A percentile compares a stretch with the other conserved stretches of the same genome.
These are phyloP conservation scores for Moniliella sp. DNA, from an alignment of 1,284 basidiomycete species.

Conservation along the genomic window DNA sequence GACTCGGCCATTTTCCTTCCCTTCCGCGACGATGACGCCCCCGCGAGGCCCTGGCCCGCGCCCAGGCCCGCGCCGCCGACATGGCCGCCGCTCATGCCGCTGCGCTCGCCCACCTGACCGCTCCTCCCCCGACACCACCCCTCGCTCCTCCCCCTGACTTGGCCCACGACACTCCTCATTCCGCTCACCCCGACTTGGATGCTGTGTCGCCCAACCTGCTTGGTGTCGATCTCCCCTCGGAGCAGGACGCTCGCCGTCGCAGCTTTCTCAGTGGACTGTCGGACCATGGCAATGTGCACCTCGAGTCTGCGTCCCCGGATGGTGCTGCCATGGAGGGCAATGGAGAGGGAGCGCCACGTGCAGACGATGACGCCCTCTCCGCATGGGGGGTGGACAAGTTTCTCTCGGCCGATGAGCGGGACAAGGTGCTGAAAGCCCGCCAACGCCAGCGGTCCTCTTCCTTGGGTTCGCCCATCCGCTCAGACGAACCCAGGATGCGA, in stretches of 20 bases:
- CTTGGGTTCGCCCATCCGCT: too few species aligned
- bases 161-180: too few species aligned
- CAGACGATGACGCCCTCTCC: slow-evolving; percentile 7
- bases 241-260: slow-evolving; percentile 6
- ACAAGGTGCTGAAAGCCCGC: slow-evolving; percentile 3
- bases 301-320: too few species aligned
- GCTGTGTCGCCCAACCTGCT: too few species aligned
- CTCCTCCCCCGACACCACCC: background rate
- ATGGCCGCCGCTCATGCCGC: background rate
- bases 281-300: too few species aligned
- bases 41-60: too few species aligned
- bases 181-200: too few species aligned
- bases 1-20: slow-evolving; percentile 24
- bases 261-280: slow-evolving; percentile 10
- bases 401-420: slow-evolving; percentile 12
- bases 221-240: slow-evolving; percentile 16
- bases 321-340: slow-evolving; percentile 2
- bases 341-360: slow-evolving; percentile 2
- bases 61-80: slow-evolving; percentile 1
- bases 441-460: too few species aligned
- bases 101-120: background rate
- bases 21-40: slow-evolving; percentile 10
- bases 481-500: too few species aligned
- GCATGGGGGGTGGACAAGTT: slow-evolving; percentile 26
- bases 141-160: background rate